These are phyloP conservation scores for Euptelea pleiosperma DNA, from an alignment of 164 flowering plant genomes.

Conservation along the genomic window DNA sequence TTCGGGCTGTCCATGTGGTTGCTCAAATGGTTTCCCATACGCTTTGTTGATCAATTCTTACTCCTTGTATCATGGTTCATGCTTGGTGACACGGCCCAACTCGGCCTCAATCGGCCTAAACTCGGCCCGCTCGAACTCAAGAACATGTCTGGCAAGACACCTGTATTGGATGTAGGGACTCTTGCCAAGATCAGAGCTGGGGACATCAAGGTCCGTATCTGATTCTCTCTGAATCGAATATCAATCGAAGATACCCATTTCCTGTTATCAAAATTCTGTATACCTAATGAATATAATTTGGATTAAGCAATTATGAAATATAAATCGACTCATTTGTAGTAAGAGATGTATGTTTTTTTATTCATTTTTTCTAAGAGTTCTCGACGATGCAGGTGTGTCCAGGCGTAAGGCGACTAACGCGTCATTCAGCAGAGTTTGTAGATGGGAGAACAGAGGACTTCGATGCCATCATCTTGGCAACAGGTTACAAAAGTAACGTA, in stretches of 20 bases:
- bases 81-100: constrained; percentile 63
- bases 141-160: constrained; percentile 73
- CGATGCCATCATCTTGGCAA: constrained; percentile 77
- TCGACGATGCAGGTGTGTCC: constrained; percentile 42
- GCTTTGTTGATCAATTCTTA: constrained; percentile 67
- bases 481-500: constrained; percentile 84
- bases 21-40: constrained; percentile 81
- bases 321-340: too few species aligned
- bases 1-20: constrained; percentile 87
- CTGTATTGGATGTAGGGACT: constrained; percentile 88
- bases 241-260: too few species aligned
- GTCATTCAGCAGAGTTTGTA: constrained; percentile 47
- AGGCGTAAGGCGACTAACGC: constrained; percentile 42
- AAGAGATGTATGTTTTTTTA: not conserved
- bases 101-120: constrained; percentile 63
- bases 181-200: constrained; percentile 76
- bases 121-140: constrained; percentile 83
- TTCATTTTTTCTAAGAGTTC: too few species aligned
- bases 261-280: too few species aligned
- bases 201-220: constrained; percentile 57
- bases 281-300: too few species aligned
- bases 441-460: constrained; percentile 59
- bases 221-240: too few species aligned
- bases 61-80: constrained; percentile 45
- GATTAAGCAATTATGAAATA: too few species aligned